phyloP scores from a whole-genome alignment of 352 stramenopile species.

The Phytopythium mirpurense region DNA sequence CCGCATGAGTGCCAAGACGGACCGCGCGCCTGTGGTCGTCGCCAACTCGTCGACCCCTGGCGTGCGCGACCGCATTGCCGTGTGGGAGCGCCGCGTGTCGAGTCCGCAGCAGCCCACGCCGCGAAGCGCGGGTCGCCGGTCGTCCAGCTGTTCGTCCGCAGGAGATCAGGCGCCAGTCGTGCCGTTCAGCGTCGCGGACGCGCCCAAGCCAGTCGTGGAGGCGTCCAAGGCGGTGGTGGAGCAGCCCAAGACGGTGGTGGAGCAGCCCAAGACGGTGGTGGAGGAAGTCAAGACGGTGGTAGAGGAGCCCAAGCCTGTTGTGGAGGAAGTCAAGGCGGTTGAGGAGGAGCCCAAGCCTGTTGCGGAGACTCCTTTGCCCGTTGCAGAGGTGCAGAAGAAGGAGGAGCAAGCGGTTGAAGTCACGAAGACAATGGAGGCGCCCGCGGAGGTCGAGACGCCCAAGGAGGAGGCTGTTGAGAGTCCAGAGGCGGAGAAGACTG shows the following conservation, averaged over 20 bases:
- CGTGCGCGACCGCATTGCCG: conserved; percentile 3
- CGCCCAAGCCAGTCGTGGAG: background rate
- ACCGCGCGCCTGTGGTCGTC: background rate
- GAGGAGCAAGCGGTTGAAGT: no score
- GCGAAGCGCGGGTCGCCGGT: background rate
- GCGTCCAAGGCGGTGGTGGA: background rate
- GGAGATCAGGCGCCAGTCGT: conserved; percentile 3
- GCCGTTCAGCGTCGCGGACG: background rate
- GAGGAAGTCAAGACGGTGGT: background rate
- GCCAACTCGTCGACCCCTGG: background rate
- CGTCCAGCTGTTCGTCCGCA: conserved; percentile 5
- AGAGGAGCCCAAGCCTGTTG: background rate
- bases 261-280: background rate
- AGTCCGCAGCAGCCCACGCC: background rate
- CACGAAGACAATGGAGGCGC: no score
- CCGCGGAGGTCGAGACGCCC: background rate
- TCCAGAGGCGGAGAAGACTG: background rate
- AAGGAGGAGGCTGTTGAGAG: conserved; percentile 7
- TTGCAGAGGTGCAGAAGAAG: no score
- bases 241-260: background rate
- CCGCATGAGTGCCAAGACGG: background rate
- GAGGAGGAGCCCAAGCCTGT: background rate
- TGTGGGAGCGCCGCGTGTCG: conserved; percentile 1
- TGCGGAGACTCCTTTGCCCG: background rate
- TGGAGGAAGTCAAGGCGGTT: background rate